A percentile compares a stretch with the other conserved stretches of the same genome.
Evolutionary conservation across 1,284 basidiomycete genomes (phyloP).

Genomic region (Leucoagaricus sp.): DNA sequence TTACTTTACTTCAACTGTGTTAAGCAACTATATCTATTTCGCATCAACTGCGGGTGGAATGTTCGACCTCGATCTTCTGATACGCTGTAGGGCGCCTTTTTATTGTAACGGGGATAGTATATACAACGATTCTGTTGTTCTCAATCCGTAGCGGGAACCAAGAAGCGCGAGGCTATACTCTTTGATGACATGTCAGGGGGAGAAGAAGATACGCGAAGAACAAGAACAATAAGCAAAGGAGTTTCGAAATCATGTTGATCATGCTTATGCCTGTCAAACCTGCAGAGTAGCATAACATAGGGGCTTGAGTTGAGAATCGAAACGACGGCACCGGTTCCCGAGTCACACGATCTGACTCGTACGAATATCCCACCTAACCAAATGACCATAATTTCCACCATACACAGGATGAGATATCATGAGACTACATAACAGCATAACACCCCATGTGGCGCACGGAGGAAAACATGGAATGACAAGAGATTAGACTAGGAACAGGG

Average conservation of each 20-base stretch:
- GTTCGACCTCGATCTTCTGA: too few species aligned
- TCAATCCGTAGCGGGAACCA: not conserved
- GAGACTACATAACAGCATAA: slow-evolving; percentile 13
- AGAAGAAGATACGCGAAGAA: not conserved
- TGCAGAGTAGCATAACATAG: too few species aligned
- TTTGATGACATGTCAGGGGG: not conserved
- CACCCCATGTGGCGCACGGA: not conserved
- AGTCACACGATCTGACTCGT: slow-evolving; percentile 13
- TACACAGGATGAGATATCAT: slow-evolving; percentile 1
- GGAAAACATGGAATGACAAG: not conserved
- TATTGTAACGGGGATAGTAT: too few species aligned
- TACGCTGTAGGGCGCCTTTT: too few species aligned
- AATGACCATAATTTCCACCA: not conserved
- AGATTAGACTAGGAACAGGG: slow-evolving; percentile 3
- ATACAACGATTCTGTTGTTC: not conserved
- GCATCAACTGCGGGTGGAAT: too few species aligned
- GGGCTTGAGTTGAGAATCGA: not conserved
- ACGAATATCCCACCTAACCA: not conserved
- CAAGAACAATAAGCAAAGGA: not conserved
- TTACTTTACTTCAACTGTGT: too few species aligned
- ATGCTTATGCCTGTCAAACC: too few species aligned
- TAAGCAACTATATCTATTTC: too few species aligned
- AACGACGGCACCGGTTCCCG: not conserved
- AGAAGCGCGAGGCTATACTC: not conserved
- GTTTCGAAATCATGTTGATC: not conserved